Percentiles rank a stretch among this genome's conserved stretches.
phyloP scores from a whole-genome alignment of 345 rosid genomes.

The Durio zibethinus region DNA sequence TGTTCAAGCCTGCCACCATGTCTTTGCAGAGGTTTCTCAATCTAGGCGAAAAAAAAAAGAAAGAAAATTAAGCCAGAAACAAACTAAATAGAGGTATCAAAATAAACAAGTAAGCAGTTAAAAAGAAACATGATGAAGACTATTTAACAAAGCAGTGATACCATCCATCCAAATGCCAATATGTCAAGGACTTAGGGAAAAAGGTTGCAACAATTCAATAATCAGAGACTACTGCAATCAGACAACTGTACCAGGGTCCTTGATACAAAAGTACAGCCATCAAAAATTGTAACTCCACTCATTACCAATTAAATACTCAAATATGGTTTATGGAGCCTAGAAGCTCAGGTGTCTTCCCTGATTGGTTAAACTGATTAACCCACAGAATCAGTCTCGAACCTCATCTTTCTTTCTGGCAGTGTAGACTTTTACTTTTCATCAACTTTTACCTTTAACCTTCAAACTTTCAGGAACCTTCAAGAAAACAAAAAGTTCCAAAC shows the following conservation, averaged over 20 bases:
- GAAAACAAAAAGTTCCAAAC: background rate
- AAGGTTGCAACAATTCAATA: background rate
- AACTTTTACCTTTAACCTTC: background rate
- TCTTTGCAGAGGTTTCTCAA: constrained; percentile 61
- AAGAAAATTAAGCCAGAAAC: background rate
- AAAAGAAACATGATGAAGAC: background rate
- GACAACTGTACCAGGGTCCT: background rate
- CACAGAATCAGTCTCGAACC: background rate
- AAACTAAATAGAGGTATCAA: background rate
- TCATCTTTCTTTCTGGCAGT: background rate
- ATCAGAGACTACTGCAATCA: background rate
- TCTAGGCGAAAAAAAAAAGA: constrained; percentile 25
- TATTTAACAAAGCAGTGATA: background rate
- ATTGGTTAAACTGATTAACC: background rate
- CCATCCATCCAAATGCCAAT: constrained; percentile 8
- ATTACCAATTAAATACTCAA: background rate
- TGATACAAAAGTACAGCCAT: background rate
- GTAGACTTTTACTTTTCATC: background rate
- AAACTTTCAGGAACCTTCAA: background rate
- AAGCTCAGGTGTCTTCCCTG: background rate
- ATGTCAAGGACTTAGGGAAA: background rate
- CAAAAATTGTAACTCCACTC: background rate
- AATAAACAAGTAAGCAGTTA: background rate
- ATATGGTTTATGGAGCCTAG: background rate
- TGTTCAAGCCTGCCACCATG: constrained; percentile 74